phyloP scores from a whole-genome alignment of 2,329 filamentous ascomycete genomes.

The Phaeosphaeria sp. region DNA sequence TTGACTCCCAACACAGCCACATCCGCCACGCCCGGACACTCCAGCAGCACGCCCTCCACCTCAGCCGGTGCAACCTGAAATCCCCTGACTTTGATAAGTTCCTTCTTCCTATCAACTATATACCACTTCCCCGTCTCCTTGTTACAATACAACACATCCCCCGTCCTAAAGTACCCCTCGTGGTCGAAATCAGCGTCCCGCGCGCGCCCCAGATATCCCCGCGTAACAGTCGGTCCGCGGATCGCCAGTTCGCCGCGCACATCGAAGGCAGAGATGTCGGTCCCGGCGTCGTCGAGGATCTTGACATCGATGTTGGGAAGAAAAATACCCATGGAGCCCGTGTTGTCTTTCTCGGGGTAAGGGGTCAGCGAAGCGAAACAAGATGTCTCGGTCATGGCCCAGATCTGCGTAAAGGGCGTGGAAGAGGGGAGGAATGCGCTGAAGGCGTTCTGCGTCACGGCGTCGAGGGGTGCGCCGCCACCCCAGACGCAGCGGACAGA shows the following conservation, averaged over 20 bases:
- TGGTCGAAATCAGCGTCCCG: conserved; percentile 72
- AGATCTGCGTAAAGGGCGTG: background rate
- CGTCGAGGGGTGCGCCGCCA: background rate
- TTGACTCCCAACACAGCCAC: conserved; percentile 50
- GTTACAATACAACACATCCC: conserved; percentile 75
- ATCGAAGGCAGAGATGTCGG: conserved; percentile 62
- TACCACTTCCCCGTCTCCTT: conserved; percentile 70
- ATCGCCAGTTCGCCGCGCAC: conserved; percentile 65
- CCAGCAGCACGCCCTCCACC: conserved; percentile 46
- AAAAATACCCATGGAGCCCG: background rate
- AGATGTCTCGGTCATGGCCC: background rate
- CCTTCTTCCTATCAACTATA: conserved; percentile 74
- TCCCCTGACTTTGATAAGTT: conserved; percentile 39
- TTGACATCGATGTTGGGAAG: conserved; percentile 11
- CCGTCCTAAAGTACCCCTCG: conserved; percentile 86
- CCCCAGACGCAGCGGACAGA: background rate
- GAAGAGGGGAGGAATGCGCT: background rate
- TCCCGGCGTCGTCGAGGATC: conserved; percentile 17
- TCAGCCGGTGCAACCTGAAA: conserved; percentile 53
- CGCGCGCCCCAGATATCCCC: conserved; percentile 75
- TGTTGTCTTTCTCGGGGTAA: background rate
- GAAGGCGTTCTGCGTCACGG: background rate
- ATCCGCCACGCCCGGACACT: conserved; percentile 46
- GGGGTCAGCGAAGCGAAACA: background rate
- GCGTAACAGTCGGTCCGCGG: conserved; percentile 76